Evolutionary conservation across 2,329 filamentous ascomycete genomes (phyloP), one percentile per base, ranked within the genome.

Genomic region (Helotiales sp.): DNA sequence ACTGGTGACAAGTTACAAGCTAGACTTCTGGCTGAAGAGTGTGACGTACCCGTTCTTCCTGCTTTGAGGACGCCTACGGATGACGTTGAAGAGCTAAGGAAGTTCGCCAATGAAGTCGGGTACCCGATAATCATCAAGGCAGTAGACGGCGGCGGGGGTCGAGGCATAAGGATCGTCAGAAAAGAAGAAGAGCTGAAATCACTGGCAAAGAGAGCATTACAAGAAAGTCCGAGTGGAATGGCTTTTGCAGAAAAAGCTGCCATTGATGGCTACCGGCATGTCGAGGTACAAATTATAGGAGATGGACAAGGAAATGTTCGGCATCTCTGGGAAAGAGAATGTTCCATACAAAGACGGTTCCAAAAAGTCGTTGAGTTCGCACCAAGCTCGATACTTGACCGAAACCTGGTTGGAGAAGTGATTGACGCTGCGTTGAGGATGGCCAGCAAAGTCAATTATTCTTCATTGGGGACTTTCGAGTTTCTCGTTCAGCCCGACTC

Each of bases 11-110:
- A 84, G 58, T 85, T 85, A 1, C 62, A 71, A 60, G 73, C 73
- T 3, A 89, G 90, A 66, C 87, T 88, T 62, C 88, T 90, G 81
- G 85, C 79, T 22, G 79, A 81, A 24, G 86, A 67, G 25, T 69
- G 87, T 34, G 82, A 83, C 3, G 86, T 90, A 1, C 86, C 86
- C n/a, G 89, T 87, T 57, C 85, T 90, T 50, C 87, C 87, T 1
- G 87, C 87, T 12, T 87, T 90, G 61, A 84, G 88, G 67, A 85
- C 84, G 33, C 71, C 77, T 1, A 85, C 88, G 42, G 85, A 88
- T 73, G 81, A 86, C 15, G 58, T 84, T 59, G 71, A 74, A 2
- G 82, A 89, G 66, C 85, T 89, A 2, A 77, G 81, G 52, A 79
- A 81, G 56, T 73, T 72, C 12, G 72, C 72, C 4, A 42, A 33